Base-by-base conservation (phyloP, 2,329 filamentous ascomycete species). In the Arthroderma uncinatum region DNA sequence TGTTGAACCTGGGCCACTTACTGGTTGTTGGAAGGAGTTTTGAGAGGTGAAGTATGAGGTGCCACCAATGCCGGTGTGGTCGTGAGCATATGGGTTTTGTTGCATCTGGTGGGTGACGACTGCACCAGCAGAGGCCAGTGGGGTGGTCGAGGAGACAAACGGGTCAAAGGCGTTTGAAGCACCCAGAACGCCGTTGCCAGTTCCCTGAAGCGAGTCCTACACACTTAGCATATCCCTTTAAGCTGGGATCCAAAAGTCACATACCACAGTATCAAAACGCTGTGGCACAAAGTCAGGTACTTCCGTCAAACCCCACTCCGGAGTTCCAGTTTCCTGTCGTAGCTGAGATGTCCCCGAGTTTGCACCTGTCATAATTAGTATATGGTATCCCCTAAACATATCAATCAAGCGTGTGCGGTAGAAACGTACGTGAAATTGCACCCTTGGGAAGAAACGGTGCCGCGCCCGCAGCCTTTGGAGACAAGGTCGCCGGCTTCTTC, bases 401-500 rank as follows among this genome's bases (percentile, higher is more conserved):
- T n/a, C 14, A 10, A 57, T 28, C 12, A 9, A 30, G 28, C 19
- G 55, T 60, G 23, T n/a, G n/a, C n/a, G n/a, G n/a, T n/a, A n/a
- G n/a, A n/a, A 34, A 54, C 69, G 63, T 70, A 74, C 73, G 68
- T 55, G 72, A 60, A 25, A 62, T 56, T 39, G 59, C 55, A 9
- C 58, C 55, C 65, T 75, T 71, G 25, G 74, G 74, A 62, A 74
- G 71, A 61, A 77, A 77, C 4, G 74, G 84, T 19, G 89, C 87
- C 21, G 92, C 93, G 69, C 82, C 93, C n/a, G 87, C 91, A 57
- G 89, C 87, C 72, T 94, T 90, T 1, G 90, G 89, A 6, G 91
- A 93, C 62, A 97, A 90, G 9, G 72, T 69, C 7, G 85, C 85
- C 28, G 50, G 50, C 50, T 53, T 53, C 34, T 53, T 53, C 21